Evolutionary conservation across 108 stramenopile genomes (phyloP).

Genomic region (Cyclotella cryptica): DNA sequence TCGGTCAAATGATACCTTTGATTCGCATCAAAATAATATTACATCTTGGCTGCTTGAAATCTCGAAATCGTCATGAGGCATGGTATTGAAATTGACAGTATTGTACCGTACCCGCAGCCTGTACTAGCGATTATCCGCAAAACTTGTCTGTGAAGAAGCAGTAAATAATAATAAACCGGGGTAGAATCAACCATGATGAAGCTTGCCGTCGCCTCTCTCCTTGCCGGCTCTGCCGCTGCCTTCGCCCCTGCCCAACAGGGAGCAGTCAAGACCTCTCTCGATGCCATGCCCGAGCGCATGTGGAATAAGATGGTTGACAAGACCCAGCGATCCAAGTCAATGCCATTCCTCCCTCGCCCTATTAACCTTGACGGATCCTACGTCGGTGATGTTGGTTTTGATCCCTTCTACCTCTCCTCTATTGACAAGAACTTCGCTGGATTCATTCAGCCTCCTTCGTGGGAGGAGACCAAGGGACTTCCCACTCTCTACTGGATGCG

Average conservation of each 20-base stretch:
- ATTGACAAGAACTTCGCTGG: constrained; percentile 93
- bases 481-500: constrained; percentile 93
- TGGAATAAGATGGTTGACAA: constrained; percentile 92
- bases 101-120: no score
- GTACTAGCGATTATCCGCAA: no score
- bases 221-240: constrained; percentile 78
- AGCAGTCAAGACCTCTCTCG: constrained; percentile 59
- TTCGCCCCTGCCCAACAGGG: constrained; percentile 70
- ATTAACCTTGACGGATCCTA: constrained; percentile 88
- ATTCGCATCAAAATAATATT: no score
- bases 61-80: no score
- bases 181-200: constrained; percentile 70
- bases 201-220: constrained; percentile 75
- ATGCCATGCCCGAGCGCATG: constrained; percentile 82
- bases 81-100: no score
- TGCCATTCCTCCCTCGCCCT: constrained; percentile 89
- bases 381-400: constrained; percentile 94
- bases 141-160: no score
- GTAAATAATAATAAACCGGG: no score
- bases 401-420: constrained; percentile 91
- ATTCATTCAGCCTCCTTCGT: constrained; percentile 90
- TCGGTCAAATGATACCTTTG: no score
- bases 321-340: constrained; percentile 72
- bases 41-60: no score
- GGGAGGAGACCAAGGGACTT: constrained; percentile 84